Base-by-base conservation (phyloP, 176 grass and related monocot genomes). In the Phyllostachys edulis region DNA sequence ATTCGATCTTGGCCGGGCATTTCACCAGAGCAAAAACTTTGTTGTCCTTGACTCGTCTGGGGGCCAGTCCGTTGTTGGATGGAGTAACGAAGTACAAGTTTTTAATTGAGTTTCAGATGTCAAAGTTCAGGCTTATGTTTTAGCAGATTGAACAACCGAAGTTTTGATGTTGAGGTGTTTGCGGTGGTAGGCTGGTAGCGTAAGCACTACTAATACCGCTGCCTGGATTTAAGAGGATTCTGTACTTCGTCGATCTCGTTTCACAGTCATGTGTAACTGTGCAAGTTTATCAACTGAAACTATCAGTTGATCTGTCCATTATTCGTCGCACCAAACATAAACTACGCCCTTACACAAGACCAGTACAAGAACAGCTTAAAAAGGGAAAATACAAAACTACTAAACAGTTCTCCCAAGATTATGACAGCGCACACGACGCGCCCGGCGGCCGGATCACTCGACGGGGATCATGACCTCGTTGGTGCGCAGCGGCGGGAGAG, bases 401-500 rank as follows among this genome's bases (percentile, higher is more conserved):
- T 17, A 27, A n/a, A 39, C 9, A 61, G 1, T 27, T 61, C n/a
- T 61, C 10, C 52, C 39, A 60, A 62, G 3, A 37, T 18, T 37
- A 23, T 11, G 12, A 26, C 13, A 15, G 14, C 8, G 73, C 73
- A 42, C n/a, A 17, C 54, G 21, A 24, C n/a, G 69, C 21, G 6
- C 18, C 11, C 40, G 42, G 39, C 2, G 0, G 51, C 5, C 45
- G 32, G 7, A 69, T 91, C 54, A 97, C 60, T 95, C 85, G 4
- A 98, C 66, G 39, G 96, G 96, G 79, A 95, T 73, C 96, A 98
- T 98, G 80, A 98, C 82, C 74, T 95, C 93, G 70, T 98, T 98
- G 76, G 93, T 95, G 72, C 96, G 87, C 17, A 98, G 91, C n/a
- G 89, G 93, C 70, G 96, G 93, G 39, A 98, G 85, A 39, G 96